Conservation (phyloP, 2,329 filamentous ascomycete genomes). For the Fusarium incarnatum region DNA sequence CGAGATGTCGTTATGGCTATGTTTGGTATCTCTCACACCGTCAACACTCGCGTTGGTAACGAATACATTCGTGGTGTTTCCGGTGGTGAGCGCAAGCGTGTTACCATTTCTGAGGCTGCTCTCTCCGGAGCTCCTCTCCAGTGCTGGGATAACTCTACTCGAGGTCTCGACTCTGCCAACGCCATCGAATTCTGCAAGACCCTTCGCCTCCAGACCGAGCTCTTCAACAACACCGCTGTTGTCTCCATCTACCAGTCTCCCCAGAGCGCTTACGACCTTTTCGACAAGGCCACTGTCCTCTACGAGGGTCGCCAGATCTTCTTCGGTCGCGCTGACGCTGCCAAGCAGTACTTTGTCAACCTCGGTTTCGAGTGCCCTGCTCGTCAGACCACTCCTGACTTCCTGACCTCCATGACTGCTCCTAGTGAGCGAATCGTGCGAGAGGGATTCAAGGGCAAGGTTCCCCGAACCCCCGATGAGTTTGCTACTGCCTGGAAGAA, state of each 20-base stretch:
- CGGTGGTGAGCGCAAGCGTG: slow-evolving; percentile 78
- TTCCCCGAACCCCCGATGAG: slow-evolving; percentile 70
- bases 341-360: slow-evolving; percentile 73
- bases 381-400: slow-evolving; percentile 77
- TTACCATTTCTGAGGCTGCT: slow-evolving; percentile 71
- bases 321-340: slow-evolving; percentile 70
- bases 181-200: slow-evolving; percentile 81
- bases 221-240: slow-evolving; percentile 72
- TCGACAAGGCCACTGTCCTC: slow-evolving; percentile 69
- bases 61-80: slow-evolving; percentile 80
- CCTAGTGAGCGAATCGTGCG: slow-evolving; percentile 67
- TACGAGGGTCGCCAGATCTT: slow-evolving; percentile 73
- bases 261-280: slow-evolving; percentile 72
- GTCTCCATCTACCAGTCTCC: slow-evolving; percentile 82
- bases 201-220: slow-evolving; percentile 73
- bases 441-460: slow-evolving; percentile 66
- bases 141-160: slow-evolving; percentile 78
- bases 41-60: slow-evolving; percentile 79
- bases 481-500: slow-evolving; percentile 70
- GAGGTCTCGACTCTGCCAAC: slow-evolving; percentile 80
- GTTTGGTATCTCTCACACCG: slow-evolving; percentile 78
- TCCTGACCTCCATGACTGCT: slow-evolving; percentile 77
- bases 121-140: slow-evolving; percentile 71
- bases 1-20: slow-evolving; percentile 80
- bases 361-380: slow-evolving; percentile 75